phyloP scores from a whole-genome alignment of 345 rosid genomes.

The Bruguiera gymnorhiza region DNA sequence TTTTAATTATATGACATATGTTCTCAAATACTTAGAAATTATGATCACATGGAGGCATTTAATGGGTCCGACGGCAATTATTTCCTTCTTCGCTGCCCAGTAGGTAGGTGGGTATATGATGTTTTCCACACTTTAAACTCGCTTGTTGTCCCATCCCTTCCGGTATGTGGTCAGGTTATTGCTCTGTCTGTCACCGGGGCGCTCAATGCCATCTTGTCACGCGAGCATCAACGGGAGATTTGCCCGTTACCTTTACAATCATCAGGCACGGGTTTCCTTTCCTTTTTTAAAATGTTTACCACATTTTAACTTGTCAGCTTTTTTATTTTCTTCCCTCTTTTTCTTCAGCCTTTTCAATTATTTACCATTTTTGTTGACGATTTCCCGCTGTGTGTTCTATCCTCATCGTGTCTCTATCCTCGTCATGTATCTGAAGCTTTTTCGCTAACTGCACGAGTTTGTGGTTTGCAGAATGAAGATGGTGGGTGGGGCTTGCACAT shows the following conservation, averaged over 20 bases:
- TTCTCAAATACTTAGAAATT: too few relatives aligned
- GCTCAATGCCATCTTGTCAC: constrained; percentile 67
- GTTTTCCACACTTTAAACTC: too few relatives aligned
- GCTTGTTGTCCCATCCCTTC: too few relatives aligned
- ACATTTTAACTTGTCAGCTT: too few relatives aligned
- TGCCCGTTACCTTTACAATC: constrained; percentile 83
- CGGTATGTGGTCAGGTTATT: constrained; percentile 48
- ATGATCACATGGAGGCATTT: too few relatives aligned
- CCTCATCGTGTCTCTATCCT: too few relatives aligned
- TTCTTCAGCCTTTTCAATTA: background rate
- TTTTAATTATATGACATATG: too few relatives aligned
- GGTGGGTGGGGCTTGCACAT: constrained; percentile 99
- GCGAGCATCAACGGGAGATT: constrained; percentile 74
- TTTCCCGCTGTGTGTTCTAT: too few relatives aligned
- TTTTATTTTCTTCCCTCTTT: background rate
- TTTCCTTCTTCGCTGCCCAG: too few relatives aligned
- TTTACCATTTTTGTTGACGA: background rate
- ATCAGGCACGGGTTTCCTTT: constrained; percentile 52
- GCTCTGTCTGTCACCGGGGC: constrained; percentile 81
- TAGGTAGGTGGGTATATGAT: too few relatives aligned
- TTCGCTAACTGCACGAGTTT: background rate
- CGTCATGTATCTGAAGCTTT: too few relatives aligned
- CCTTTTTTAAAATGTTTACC: background rate
- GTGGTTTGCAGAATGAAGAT: constrained; percentile 71
- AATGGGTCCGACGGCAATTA: too few relatives aligned